phyloP scores from a whole-genome alignment of 1,139 yeast genomes.

The Candida gigantensis region DNA sequence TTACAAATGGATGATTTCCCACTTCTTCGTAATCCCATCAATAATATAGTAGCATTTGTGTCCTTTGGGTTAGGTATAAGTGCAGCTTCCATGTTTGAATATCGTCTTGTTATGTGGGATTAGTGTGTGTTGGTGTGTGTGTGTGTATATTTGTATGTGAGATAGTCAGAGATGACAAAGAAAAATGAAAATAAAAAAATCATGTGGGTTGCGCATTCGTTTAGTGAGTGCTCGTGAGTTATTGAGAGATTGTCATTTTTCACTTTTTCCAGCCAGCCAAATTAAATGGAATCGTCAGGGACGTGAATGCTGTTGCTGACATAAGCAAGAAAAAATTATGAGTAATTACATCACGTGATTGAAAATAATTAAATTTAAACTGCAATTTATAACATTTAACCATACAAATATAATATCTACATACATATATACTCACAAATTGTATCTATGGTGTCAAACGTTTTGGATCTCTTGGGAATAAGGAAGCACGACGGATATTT shows the following conservation, averaged over 20 bases:
- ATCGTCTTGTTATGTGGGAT: not conserved
- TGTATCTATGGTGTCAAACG: conserved; percentile 74
- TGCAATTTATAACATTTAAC: too few relatives aligned
- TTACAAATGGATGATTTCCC: conserved; percentile 94
- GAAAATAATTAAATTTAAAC: too few relatives aligned
- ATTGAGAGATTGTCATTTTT: too few relatives aligned
- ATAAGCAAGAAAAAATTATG: not conserved
- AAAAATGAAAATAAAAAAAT: not conserved
- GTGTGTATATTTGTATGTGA: too few relatives aligned
- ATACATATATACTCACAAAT: not conserved
- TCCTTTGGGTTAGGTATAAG: conserved; percentile 31
- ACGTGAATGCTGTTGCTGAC: not conserved
- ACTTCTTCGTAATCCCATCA: conserved; percentile 80
- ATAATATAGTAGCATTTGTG: conserved; percentile 68
- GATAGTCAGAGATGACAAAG: too few relatives aligned
- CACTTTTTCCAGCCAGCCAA: not conserved
- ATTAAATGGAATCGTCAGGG: too few relatives aligned
- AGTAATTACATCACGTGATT: not conserved
- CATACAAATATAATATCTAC: conserved; percentile 2
- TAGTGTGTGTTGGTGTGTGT: too few relatives aligned
- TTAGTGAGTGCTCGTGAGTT: too few relatives aligned
- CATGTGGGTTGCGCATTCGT: too few relatives aligned
- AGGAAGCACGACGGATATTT: conserved; percentile 94
- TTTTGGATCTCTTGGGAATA: conserved; percentile 98
- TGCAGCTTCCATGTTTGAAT: conserved; percentile 30